Evolutionary conservation across 306 rosid genomes (phyloP), one percentile per base, ranked within the genome.

Genomic region (Amphicarpaea edgeworthii): DNA sequence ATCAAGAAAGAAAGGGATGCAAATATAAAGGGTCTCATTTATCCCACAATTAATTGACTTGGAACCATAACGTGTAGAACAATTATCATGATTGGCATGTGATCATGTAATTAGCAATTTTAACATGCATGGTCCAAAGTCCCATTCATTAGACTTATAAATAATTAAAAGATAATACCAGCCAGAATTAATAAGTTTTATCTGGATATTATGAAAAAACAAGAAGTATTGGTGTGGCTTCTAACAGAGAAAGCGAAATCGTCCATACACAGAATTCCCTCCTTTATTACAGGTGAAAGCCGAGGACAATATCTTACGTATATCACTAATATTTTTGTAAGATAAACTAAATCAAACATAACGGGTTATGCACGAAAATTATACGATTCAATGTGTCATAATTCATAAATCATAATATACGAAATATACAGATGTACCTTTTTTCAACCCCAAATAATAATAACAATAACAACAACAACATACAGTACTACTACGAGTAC

Each of bases 31-130:
- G 32, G 40, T 21, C 40, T 21, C 40, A 54, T 54, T 71, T 57
- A 23, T 38, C 53, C 40, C 38, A 38, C 67, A 72, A 20, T 19
- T 38, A 57, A 20, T 12, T 38, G 8, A 55, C 15, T 12, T 21
- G 50, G 50, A 37, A 7, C 3, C 21, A 19, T 51, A 34, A 20
- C 26, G 32, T 23, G 47, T 6, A 28, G 16, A 34, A 30, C 45
- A 45, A 41, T 26, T 30, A 59, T 16, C 23, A 61, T 17, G 68
- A 58, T n/a, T 23, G 17, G 67, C 61, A 69, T 34, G 14, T 30
- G 37, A 30, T 55, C 24, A 32, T 55, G 23, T 38, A 23, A 21
- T 38, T 72, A 71, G 53, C 38, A 53, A 6, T 7, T 70, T 51
- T 30, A 30, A 30, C 9, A 26, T 61, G 14, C 38, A 46, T 61